phyloP scores from a whole-genome alignment of 2,329 filamentous ascomycete genomes.

The Trichoderma sp. region DNA sequence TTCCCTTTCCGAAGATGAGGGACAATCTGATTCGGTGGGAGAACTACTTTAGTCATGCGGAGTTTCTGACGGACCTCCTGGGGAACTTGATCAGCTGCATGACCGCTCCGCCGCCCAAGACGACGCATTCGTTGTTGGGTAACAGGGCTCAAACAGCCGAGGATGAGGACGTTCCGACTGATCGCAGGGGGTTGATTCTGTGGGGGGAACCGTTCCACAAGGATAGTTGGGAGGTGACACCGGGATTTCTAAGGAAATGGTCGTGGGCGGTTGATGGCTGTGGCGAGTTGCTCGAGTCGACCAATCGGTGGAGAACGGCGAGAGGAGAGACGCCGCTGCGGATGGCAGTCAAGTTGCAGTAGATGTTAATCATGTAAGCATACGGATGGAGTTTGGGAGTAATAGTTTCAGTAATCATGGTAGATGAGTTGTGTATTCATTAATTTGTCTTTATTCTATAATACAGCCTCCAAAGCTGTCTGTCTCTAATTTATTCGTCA shows the following conservation, averaged over 20 bases:
- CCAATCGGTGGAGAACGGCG: constrained; percentile 25
- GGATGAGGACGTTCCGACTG: neutral
- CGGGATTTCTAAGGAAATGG: constrained; percentile 27
- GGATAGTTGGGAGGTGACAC: constrained; percentile 28
- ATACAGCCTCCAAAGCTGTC: neutral
- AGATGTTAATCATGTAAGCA: too few species aligned
- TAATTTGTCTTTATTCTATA: neutral
- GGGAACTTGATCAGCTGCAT: constrained; percentile 19
- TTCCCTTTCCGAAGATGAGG: constrained; percentile 38
- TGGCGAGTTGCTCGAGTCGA: constrained; percentile 24
- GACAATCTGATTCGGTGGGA: constrained; percentile 40
- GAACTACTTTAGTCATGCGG: constrained; percentile 40
- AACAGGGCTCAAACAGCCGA: neutral
- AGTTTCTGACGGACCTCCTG: constrained; percentile 22
- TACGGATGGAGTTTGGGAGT: neutral
- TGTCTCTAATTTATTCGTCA: neutral
- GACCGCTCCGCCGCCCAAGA: neutral
- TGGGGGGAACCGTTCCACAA: constrained; percentile 28
- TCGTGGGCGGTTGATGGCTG: constrained; percentile 26
- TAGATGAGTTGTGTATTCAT: neutral
- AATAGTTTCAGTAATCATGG: neutral
- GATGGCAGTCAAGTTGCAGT: neutral
- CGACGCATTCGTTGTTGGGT: neutral
- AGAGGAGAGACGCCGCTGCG: constrained; percentile 26
- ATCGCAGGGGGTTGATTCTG: constrained; percentile 24